Percentiles rank a stretch among this genome's conserved stretches.
Evolutionary conservation across 192 early-diverging fungal species (phyloP).

Genomic region (Coemansia furcata): DNA sequence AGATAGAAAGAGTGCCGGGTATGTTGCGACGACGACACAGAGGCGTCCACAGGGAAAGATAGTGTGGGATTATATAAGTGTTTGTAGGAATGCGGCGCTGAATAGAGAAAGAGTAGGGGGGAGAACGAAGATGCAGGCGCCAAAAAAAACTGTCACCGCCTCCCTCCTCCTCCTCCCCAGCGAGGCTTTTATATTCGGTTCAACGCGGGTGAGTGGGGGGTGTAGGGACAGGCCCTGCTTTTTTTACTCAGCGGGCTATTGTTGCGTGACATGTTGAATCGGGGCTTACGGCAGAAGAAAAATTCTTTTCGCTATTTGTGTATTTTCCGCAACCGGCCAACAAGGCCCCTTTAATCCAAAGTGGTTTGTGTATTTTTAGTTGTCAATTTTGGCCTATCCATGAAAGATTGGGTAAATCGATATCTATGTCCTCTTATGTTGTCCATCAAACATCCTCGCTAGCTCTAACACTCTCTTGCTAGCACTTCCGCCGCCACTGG

Average conservation of each 20-base stretch:
- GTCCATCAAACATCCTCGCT: constrained; percentile 43
- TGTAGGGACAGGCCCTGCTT: neutral
- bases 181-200: neutral
- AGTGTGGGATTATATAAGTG: constrained; percentile 4
- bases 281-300: neutral
- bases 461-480: constrained; percentile 31
- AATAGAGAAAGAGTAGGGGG: neutral
- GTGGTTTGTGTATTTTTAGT: too few species aligned
- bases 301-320: neutral
- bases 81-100: neutral
- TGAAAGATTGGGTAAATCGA: neutral
- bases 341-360: neutral
- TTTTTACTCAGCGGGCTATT: neutral
- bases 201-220: neutral
- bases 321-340: neutral
- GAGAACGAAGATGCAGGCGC: neutral
- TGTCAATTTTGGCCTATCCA: too few species aligned
- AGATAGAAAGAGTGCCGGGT: neutral
- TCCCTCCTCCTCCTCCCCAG: neutral
- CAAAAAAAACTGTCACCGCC: neutral
- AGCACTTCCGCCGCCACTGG: neutral
- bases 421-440: neutral
- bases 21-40: neutral
- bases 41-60: neutral
- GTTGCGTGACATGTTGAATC: neutral